Evolutionary conservation across 352 stramenopile species (phyloP).

Genomic region (Pythium volutum): DNA sequence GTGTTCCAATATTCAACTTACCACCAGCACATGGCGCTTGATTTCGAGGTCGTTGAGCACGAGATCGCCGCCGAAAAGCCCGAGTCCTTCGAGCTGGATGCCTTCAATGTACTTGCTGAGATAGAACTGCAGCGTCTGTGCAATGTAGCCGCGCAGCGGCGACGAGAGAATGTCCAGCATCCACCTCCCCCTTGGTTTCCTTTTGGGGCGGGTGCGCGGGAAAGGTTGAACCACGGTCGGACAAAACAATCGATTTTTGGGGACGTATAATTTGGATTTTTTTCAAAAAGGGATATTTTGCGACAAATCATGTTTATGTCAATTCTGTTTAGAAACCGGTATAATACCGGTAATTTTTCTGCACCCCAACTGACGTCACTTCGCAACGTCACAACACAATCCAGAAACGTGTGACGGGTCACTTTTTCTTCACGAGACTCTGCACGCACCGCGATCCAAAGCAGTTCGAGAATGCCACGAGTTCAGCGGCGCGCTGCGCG

Average conservation of each 20-base stretch:
- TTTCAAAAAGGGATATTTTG: conserved; percentile 2
- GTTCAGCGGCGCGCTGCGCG: neutral
- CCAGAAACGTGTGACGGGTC: neutral
- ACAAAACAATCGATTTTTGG: neutral
- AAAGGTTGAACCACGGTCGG: neutral
- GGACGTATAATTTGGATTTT: neutral
- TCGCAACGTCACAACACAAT: neutral
- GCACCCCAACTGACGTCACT: too few species aligned
- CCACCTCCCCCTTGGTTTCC: neutral
- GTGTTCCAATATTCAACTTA: conserved; percentile 1
- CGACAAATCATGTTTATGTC: neutral
- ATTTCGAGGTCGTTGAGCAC: conserved; percentile 88
- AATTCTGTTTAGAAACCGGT: neutral
- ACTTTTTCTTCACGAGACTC: too few species aligned
- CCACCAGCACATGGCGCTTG: conserved; percentile 79
- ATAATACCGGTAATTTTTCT: neutral
- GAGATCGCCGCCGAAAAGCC: conserved; percentile 81
- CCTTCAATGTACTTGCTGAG: conserved; percentile 89
- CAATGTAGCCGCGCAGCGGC: conserved; percentile 81
- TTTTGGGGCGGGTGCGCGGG: neutral
- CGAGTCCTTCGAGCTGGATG: conserved; percentile 83
- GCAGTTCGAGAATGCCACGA: neutral
- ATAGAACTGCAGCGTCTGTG: conserved; percentile 87
- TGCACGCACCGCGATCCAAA: too few species aligned
- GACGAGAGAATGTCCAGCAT: conserved; percentile 88